These are phyloP conservation scores for Spergularia marina DNA, from an alignment of 148 eudicot genomes.

Conservation along the genomic window DNA sequence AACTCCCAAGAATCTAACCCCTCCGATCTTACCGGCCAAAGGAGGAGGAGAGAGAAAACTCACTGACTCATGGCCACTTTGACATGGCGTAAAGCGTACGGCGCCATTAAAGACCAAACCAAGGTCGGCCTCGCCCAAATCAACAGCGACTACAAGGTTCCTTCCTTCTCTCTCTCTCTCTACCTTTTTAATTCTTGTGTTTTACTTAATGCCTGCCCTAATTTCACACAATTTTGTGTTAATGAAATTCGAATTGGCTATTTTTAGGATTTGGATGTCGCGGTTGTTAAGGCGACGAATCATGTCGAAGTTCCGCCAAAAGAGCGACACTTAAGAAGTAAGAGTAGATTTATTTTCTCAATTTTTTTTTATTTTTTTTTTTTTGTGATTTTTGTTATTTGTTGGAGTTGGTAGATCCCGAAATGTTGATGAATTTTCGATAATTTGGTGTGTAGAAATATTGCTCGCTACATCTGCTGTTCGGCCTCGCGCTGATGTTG, in stretches of 20 bases:
- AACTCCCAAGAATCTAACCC: background rate
- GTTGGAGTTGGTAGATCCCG: conserved; percentile 14
- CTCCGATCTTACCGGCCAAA: conserved; percentile 37
- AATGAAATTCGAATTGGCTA: background rate
- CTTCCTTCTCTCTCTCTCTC: background rate
- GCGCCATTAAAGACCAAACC: conserved; percentile 90
- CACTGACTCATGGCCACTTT: conserved; percentile 60
- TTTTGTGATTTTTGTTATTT: background rate
- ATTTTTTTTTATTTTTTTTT: background rate
- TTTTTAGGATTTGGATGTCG: conserved; percentile 87
- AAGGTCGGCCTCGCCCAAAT: conserved; percentile 94
- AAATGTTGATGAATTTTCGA: background rate
- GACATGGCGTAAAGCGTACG: conserved; percentile 83
- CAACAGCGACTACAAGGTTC: conserved; percentile 89
- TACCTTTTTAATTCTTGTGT: background rate
- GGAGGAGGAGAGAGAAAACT: conserved; percentile 7
- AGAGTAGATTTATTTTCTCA: conserved; percentile 25
- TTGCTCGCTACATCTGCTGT: conserved; percentile 71
- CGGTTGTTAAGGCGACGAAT: conserved; percentile 95
- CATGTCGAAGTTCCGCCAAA: conserved; percentile 95
- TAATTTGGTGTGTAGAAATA: conserved; percentile 50
- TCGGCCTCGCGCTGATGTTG: conserved; percentile 93
- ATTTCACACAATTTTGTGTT: background rate
- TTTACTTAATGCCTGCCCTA: background rate
- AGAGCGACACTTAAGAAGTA: conserved; percentile 89